Conservation (phyloP, 208 protist species). For the Strigomonas culicis region DNA sequence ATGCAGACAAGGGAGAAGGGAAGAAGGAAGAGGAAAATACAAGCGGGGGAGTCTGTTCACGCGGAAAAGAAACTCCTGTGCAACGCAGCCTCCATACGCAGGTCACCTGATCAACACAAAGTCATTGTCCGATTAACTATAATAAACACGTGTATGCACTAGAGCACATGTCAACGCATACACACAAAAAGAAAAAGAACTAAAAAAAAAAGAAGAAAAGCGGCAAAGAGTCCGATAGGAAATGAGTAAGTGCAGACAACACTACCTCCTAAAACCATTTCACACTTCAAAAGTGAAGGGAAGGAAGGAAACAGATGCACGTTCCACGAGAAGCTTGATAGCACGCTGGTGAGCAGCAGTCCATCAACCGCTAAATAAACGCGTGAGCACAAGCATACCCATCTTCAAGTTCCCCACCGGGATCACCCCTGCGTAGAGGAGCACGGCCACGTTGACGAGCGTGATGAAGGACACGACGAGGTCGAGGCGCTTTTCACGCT, state of each 20-base stretch:
- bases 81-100: no score
- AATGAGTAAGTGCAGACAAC: not conserved
- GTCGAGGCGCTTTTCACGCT: not conserved
- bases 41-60: not conserved
- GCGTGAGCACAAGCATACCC: no score
- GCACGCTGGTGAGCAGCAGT: no score
- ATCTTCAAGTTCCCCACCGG: no score
- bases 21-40: not conserved
- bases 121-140: not conserved
- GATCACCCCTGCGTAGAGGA: not conserved
- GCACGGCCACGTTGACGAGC: not conserved
- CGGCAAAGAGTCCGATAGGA: not conserved
- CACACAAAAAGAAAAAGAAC: no score
- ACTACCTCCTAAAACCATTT: no score
- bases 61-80: no score
- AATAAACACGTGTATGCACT: not conserved
- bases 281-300: no score
- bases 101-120: no score
- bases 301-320: no score
- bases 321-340: no score
- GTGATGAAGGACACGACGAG: not conserved
- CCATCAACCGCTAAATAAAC: no score
- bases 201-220: conserved; percentile 8
- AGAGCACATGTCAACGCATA: not conserved
- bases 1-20: not conserved